Evolutionary conservation across 192 early-diverging fungal species (phyloP).

Genomic region (Haplosporangium gracile): DNA sequence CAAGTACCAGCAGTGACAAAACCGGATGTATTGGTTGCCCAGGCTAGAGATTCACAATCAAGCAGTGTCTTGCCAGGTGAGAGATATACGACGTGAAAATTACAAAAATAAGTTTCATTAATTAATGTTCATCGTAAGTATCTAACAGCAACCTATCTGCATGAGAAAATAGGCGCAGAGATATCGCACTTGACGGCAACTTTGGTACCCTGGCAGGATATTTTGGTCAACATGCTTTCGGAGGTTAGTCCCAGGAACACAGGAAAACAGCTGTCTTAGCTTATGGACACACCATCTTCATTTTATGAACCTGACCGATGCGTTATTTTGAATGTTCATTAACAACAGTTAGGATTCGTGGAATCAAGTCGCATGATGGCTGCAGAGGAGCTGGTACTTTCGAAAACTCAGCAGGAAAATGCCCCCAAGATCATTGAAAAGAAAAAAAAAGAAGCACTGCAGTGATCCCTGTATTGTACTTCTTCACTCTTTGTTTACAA

Average conservation of each 20-base stretch:
- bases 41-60: background rate
- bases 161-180: background rate
- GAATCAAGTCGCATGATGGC: constrained; percentile 53
- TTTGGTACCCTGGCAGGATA: constrained; percentile 33
- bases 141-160: background rate
- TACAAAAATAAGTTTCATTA: background rate
- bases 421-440: constrained; percentile 40
- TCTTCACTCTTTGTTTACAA: too few species aligned
- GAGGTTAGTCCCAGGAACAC: constrained; percentile 24
- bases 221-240: constrained; percentile 34
- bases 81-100: background rate
- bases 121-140: background rate
- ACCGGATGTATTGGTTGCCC: background rate
- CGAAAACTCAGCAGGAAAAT: constrained; percentile 19
- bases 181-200: constrained; percentile 5
- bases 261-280: background rate
- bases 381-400: constrained; percentile 45
- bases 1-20: background rate
- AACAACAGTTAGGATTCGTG: constrained; percentile 32
- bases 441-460: background rate
- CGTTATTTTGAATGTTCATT: background rate
- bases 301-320: background rate
- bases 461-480: background rate
- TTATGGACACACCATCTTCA: background rate
- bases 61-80: background rate